phyloP scores from a whole-genome alignment of 257 asterid genomes.

The Fraxinus anomala region DNA sequence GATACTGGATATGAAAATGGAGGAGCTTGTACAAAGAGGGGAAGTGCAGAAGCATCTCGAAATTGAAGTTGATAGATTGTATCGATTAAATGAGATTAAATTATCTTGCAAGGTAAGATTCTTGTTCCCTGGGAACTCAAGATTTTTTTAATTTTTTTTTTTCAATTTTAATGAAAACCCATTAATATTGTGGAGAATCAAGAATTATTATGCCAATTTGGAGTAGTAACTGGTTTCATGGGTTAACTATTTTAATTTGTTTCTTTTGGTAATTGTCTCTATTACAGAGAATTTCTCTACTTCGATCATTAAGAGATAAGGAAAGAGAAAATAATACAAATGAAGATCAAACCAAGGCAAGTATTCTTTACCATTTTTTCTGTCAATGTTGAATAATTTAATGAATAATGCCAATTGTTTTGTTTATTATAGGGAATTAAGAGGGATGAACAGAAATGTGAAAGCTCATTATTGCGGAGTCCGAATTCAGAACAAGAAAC shows the following conservation, averaged over 20 bases:
- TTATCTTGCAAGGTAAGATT: slow-evolving; percentile 61
- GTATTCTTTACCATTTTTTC: background rate
- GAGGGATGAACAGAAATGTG: slow-evolving; percentile 13
- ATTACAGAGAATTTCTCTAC: slow-evolving; percentile 48
- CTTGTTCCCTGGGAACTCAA: background rate
- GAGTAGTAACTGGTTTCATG: too few species aligned
- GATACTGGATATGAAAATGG: slow-evolving; percentile 59
- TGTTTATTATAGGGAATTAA: slow-evolving; percentile 7
- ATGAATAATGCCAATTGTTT: background rate
- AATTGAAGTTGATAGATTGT: slow-evolving; percentile 83
- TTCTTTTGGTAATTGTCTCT: background rate
- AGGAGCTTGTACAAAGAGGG: slow-evolving; percentile 56
- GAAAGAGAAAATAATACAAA: slow-evolving; percentile 51
- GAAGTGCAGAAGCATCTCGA: slow-evolving; percentile 76
- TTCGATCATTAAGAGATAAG: slow-evolving; percentile 68
- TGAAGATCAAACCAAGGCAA: slow-evolving; percentile 32
- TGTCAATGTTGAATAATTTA: too few species aligned
- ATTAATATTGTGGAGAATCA: background rate
- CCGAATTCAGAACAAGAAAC: slow-evolving; percentile 5
- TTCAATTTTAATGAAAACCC: background rate
- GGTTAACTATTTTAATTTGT: background rate
- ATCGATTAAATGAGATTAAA: slow-evolving; percentile 73
- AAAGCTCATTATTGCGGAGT: slow-evolving; percentile 15
- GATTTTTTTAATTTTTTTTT: too few species aligned
- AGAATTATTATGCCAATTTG: too few species aligned